Percentiles rank a stretch among this genome's conserved stretches.
Conservation (phyloP, 805 yeast species). For the Candida piceae region DNA sequence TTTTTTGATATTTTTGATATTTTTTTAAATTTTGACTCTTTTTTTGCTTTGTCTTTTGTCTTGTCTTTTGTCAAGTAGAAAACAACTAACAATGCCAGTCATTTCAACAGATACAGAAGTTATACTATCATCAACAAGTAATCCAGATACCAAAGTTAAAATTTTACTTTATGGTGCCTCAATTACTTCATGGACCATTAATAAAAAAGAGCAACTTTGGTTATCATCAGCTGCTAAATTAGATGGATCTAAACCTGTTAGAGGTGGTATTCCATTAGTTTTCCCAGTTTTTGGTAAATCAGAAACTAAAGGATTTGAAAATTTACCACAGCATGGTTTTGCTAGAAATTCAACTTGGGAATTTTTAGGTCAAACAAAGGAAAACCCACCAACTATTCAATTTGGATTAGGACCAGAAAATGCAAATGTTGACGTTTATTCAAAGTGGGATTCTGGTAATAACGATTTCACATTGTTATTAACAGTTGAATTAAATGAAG, state of each 20-base stretch:
- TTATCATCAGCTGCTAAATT: conserved; percentile 68
- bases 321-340: conserved; percentile 93
- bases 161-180: conserved; percentile 88
- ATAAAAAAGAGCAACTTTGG: conserved; percentile 81
- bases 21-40: too few relatives aligned
- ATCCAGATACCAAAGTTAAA: conserved; percentile 51
- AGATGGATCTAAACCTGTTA: conserved; percentile 90
- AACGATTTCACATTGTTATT: conserved; percentile 75
- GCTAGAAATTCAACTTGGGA: conserved; percentile 93
- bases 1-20: too few relatives aligned
- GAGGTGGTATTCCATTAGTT: conserved; percentile 96
- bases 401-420: conserved; percentile 88
- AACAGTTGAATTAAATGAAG: conserved; percentile 57
- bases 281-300: conserved; percentile 89
- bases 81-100: conserved; percentile 44
- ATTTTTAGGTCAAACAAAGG: conserved; percentile 78
- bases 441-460: conserved; percentile 48
- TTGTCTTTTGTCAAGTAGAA: too few relatives aligned
- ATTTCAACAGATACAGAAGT: conserved; percentile 64
- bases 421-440: conserved; percentile 55
- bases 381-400: conserved; percentile 72
- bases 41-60: too few relatives aligned
- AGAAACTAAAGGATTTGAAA: conserved; percentile 50
- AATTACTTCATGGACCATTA: conserved; percentile 71
- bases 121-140: conserved; percentile 48